phyloP scores from a whole-genome alignment of 148 eudicot species.

The Chenopodium formosanum region DNA sequence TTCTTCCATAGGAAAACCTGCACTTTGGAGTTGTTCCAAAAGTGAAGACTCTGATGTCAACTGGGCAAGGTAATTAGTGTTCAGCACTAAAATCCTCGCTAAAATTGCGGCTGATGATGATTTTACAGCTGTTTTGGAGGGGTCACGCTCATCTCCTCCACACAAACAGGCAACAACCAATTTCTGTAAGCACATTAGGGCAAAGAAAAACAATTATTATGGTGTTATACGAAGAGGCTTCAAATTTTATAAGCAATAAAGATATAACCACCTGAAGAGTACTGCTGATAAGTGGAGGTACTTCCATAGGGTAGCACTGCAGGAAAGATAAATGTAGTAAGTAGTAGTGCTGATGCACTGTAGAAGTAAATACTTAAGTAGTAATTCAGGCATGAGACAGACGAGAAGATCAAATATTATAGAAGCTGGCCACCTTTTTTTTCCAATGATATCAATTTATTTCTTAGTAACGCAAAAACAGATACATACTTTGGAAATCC shows the following conservation, averaged over 20 bases:
- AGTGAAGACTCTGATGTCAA: constrained; percentile 79
- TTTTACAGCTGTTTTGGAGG: constrained; percentile 82
- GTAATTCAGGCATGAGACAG: not conserved
- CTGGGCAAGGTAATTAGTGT: constrained; percentile 87
- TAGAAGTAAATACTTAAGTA: not conserved
- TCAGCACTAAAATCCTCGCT: constrained; percentile 86
- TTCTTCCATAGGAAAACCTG: constrained; percentile 75
- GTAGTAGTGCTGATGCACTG: not conserved
- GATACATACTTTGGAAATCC: not conserved
- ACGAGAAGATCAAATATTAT: not conserved
- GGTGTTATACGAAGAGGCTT: constrained; percentile 8
- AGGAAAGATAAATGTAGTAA: constrained; percentile 6
- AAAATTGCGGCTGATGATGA: constrained; percentile 83
- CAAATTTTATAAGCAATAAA: not conserved
- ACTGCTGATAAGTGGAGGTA: constrained; percentile 81
- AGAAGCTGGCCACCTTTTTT: not conserved
- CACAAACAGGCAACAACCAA: constrained; percentile 72
- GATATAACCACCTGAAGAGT: constrained; percentile 66
- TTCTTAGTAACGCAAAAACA: not conserved
- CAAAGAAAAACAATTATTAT: constrained; percentile 16
- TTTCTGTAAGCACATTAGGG: constrained; percentile 52
- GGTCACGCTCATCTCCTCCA: constrained; percentile 85
- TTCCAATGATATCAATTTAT: not conserved
- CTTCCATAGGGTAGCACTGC: constrained; percentile 92
- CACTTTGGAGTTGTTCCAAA: constrained; percentile 60